Evolutionary conservation across 2,329 filamentous ascomycete genomes (phyloP), one percentile per base, ranked within the genome.

Genomic region (Beauveria medogensis): DNA sequence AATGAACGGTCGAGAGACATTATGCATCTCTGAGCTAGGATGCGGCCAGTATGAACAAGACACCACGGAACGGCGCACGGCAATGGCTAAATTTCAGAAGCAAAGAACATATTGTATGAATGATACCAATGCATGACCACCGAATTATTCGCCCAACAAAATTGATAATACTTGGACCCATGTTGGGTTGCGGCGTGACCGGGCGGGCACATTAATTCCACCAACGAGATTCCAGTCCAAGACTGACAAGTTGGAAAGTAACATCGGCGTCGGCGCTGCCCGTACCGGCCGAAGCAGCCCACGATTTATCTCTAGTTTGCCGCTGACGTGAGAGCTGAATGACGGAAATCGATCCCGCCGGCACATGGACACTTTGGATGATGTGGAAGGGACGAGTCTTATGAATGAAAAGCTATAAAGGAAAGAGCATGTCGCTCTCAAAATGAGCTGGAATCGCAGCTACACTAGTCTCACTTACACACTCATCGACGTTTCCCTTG

Each of bases 291-390:
- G 51, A 41, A 26, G 18, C 18, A 52, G 9, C 9, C 37, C 37
- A 22, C 51, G 51, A 54, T 41, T n/a, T 34, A 20, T 40, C 30
- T 34, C 37, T 34, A 12, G 51, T 22, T 20, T 26, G 22, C 7
- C 30, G 53, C 40, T 55, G 53, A 55, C 53, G 53, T 55, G 53
- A 55, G 53, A 55, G n/a, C 9, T 30, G 40, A 14, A 43, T 46
- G 26, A 12, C 5, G 16, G 7, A 44, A 6, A 26, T n/a, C 4
- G 2, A 37, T 14, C 5, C 34, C 34, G 5, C 5, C 34, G 12
- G 9, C 3, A 24, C 16, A 47, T 26, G 10, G 10, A 6, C 5
- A 2, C 40, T 8, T 0, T 2, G 12, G 24, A 16, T 5, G 24
- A 12, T 2, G 1, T 18, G 8, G 3, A 43, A 28, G 6, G 12